These are phyloP conservation scores for Baorangia bicolor DNA, from an alignment of 768 basidiomycete species.

Conservation along the genomic window DNA sequence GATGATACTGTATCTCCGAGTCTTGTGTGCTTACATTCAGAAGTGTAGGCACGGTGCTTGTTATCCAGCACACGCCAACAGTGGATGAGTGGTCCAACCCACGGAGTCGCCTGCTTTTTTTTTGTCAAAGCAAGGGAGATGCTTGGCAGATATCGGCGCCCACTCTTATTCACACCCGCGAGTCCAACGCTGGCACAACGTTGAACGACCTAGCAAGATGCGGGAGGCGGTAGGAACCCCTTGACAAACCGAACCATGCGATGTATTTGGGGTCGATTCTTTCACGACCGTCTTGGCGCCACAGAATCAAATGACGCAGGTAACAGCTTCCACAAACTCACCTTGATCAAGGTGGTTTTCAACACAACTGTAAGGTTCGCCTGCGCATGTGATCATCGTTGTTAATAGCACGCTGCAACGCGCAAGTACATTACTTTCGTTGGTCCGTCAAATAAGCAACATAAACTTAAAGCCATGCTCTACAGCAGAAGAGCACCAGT, in stretches of 20 bases:
- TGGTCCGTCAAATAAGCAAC: conserved; percentile 1
- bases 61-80: not conserved
- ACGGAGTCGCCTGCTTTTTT: not conserved
- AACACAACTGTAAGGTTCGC: too few relatives aligned
- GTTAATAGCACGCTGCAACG: not conserved
- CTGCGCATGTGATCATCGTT: not conserved
- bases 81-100: not conserved
- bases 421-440: conserved; percentile 6
- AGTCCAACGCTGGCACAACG: not conserved
- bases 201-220: not conserved
- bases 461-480: not conserved
- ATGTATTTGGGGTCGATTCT: not conserved
- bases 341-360: not conserved
- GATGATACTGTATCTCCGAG: not conserved
- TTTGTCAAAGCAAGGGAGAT: not conserved
- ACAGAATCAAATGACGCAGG: not conserved
- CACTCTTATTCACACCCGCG: not conserved
- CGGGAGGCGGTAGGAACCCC: not conserved
- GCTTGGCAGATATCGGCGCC: not conserved
- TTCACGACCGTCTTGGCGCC: not conserved
- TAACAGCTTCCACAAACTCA: not conserved
- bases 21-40: not conserved
- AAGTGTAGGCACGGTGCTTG: not conserved
- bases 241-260: not conserved
- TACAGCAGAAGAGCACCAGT: conserved; percentile 17